phyloP scores from a whole-genome alignment of 768 basidiomycete genomes.

The Filobasidium floriforme region DNA sequence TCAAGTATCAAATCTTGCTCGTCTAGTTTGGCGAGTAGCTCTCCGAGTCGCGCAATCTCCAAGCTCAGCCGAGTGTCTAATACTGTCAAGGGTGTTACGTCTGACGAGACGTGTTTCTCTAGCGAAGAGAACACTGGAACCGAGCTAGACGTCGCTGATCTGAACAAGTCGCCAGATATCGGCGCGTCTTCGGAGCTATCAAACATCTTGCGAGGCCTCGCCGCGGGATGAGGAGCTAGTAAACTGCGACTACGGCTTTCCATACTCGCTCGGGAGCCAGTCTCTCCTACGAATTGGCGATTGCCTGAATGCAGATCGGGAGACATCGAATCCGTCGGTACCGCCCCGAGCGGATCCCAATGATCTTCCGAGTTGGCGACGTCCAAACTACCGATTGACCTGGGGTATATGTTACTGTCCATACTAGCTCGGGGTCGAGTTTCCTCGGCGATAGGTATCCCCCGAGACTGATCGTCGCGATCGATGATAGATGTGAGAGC shows the following conservation, averaged over 20 bases:
- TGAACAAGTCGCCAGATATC: neutral
- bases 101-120: neutral
- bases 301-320: neutral
- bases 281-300: slow-evolving; percentile 11
- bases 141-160: neutral
- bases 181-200: slow-evolving; percentile 19
- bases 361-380: neutral
- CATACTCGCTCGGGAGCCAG: slow-evolving; percentile 12
- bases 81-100: neutral
- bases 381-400: neutral
- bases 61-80: slow-evolving; percentile 73
- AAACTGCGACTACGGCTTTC: neutral
- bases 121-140: neutral
- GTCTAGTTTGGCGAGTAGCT: slow-evolving; percentile 67
- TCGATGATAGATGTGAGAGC: slow-evolving; percentile 94
- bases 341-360: neutral
- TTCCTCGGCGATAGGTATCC: neutral
- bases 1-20: slow-evolving; percentile 76
- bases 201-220: slow-evolving; percentile 14
- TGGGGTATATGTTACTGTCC: neutral
- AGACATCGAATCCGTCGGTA: neutral
- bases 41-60: slow-evolving; percentile 71
- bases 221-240: neutral
- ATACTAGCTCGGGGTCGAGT: neutral
- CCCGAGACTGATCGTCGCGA: slow-evolving; percentile 52